phyloP scores from a whole-genome alignment of 2,329 filamentous ascomycete species.

The Exophiala viscosa region DNA sequence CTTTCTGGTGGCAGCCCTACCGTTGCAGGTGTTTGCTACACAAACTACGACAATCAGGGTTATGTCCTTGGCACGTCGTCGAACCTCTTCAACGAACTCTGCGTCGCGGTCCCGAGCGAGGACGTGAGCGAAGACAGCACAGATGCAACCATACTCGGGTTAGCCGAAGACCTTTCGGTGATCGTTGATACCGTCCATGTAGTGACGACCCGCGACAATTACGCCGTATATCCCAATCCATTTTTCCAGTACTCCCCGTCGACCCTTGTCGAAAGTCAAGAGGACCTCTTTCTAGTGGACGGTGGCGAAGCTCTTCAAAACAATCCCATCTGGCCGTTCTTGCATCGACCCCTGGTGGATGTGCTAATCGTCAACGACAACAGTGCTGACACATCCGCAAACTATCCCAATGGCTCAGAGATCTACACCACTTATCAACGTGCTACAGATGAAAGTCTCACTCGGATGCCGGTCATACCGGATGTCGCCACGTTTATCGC shows the following conservation, averaged over 20 bases:
- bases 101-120: conserved; percentile 26
- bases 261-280: conserved; percentile 35
- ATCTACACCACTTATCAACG: conserved; percentile 57
- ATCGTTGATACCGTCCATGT: conserved; percentile 33
- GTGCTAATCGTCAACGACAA: conserved; percentile 65
- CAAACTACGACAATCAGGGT: conserved; percentile 48
- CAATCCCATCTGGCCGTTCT: conserved; percentile 49
- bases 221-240: conserved; percentile 60
- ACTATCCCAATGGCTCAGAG: conserved; percentile 61
- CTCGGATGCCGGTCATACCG: conserved; percentile 58
- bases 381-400: conserved; percentile 55
- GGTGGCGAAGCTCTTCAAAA: conserved; percentile 51
- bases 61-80: conserved; percentile 46
- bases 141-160: too few relatives aligned
- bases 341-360: conserved; percentile 55
- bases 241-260: conserved; percentile 51
- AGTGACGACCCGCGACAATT: conserved; percentile 36
- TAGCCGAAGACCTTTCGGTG: conserved; percentile 26
- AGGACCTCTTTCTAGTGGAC: conserved; percentile 48
- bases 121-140: conserved; percentile 2
- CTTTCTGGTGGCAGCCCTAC: conserved; percentile 48
- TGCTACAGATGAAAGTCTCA: conserved; percentile 46
- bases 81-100: conserved; percentile 40
- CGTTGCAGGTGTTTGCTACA: conserved; percentile 27
- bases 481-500: conserved; percentile 55